These are phyloP conservation scores for Trichoderma sp. DNA, from an alignment of 2,329 filamentous ascomycete species.

Conservation along the genomic window DNA sequence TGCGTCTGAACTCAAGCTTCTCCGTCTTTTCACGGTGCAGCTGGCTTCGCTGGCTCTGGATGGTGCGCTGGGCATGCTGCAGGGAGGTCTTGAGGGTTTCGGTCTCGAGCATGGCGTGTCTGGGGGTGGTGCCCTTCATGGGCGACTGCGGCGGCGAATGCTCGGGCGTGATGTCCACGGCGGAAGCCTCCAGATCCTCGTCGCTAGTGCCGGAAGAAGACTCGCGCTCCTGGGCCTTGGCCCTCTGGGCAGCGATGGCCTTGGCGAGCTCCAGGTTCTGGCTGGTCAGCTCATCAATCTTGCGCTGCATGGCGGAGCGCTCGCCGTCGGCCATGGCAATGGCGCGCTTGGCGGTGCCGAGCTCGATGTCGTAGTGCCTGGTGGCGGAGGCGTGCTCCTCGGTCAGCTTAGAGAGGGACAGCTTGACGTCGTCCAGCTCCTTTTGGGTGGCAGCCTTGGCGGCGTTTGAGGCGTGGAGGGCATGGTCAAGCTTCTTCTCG, in stretches of 20 bases:
- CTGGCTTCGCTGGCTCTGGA: constrained; percentile 91
- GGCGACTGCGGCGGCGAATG: constrained; percentile 90
- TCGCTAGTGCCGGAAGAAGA: constrained; percentile 60
- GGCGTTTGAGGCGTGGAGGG: constrained; percentile 66
- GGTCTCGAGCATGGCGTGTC: constrained; percentile 88
- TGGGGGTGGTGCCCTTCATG: constrained; percentile 80
- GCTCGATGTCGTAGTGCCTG: constrained; percentile 86
- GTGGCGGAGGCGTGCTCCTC: constrained; percentile 77
- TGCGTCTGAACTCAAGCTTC: constrained; percentile 91
- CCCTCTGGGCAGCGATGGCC: constrained; percentile 74
- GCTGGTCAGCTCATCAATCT: constrained; percentile 80
- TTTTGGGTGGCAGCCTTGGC: constrained; percentile 80
- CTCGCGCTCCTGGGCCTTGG: constrained; percentile 67
- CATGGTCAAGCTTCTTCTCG: constrained; percentile 78
- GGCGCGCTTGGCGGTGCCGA: constrained; percentile 80
- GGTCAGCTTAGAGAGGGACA: constrained; percentile 72
- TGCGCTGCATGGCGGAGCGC: constrained; percentile 74
- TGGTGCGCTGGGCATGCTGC: constrained; percentile 92
- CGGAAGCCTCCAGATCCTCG: constrained; percentile 65
- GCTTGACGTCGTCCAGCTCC: constrained; percentile 87
- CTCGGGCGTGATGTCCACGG: constrained; percentile 76
- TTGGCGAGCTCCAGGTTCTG: constrained; percentile 92
- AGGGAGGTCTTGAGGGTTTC: constrained; percentile 95
- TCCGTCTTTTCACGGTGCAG: constrained; percentile 98
- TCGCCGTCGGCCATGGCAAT: constrained; percentile 78